phyloP scores from a whole-genome alignment of 148 eudicot genomes.

The Chenopodium formosanum region DNA sequence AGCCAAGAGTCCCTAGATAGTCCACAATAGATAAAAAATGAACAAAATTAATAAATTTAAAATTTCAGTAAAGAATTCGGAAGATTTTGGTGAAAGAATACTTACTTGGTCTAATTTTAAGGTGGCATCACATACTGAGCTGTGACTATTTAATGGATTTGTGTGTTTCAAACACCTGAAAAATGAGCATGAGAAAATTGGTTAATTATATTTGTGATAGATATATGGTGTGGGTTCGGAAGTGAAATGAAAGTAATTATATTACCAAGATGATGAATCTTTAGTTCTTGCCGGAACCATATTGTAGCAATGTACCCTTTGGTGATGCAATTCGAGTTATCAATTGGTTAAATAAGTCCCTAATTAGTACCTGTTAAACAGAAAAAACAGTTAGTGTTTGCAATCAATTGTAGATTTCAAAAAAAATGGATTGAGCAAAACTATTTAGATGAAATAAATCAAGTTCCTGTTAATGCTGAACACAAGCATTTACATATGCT shows the following conservation, averaged over 20 bases:
- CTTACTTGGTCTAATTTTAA: conserved; percentile 53
- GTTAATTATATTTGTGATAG: not conserved
- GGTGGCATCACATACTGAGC: conserved; percentile 28
- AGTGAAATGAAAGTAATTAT: not conserved
- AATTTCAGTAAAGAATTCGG: not conserved
- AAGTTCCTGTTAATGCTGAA: not conserved
- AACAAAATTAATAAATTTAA: not conserved
- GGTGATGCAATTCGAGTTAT: not conserved
- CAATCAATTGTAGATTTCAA: not conserved
- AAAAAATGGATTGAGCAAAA: not conserved
- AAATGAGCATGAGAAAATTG: not conserved
- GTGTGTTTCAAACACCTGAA: conserved; percentile 38
- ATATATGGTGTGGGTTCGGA: not conserved
- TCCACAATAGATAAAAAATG: not conserved
- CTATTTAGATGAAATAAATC: not conserved
- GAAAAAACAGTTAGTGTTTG: not conserved
- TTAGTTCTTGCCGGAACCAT: conserved; percentile 17
- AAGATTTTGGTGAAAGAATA: too few species aligned
- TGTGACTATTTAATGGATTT: conserved; percentile 26
- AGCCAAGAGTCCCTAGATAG: conserved; percentile 47
- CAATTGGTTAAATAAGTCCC: not conserved
- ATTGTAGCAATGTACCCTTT: not conserved
- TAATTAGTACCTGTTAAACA: not conserved
- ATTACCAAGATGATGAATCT: conserved; percentile 31
- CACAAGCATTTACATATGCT: too few species aligned